Percentiles rank a stretch among this genome's conserved stretches.
These are phyloP conservation scores for Salix udensis DNA, from an alignment of 345 rosid genomes.

Conservation along the genomic window DNA sequence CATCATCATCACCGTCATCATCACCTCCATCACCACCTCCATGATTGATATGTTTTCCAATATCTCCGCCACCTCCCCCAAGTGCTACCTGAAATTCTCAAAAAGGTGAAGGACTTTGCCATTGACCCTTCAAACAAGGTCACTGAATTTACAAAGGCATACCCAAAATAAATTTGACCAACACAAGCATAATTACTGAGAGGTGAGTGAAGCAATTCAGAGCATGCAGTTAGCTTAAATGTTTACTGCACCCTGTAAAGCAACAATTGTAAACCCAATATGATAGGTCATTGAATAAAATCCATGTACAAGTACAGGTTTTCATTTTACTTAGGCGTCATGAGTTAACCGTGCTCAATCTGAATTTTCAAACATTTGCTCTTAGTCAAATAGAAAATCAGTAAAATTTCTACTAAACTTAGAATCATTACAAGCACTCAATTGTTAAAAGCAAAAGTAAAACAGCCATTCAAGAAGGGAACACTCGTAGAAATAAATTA, in stretches of 20 bases:
- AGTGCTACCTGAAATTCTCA: slow-evolving; percentile 58
- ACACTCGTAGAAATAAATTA: background rate
- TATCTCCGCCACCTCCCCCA: slow-evolving; percentile 93
- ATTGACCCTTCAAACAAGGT: background rate
- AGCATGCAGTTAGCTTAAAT: background rate
- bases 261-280: background rate
- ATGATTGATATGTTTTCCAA: slow-evolving; percentile 72
- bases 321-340: background rate
- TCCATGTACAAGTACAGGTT: background rate
- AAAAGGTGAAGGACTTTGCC: slow-evolving; percentile 18
- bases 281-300: background rate
- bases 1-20: slow-evolving; percentile 91
- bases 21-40: slow-evolving; percentile 99
- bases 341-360: background rate
- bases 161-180: background rate
- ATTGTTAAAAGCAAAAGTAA: background rate
- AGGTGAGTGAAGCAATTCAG: background rate
- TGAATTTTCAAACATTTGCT: background rate
- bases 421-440: background rate
- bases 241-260: background rate
- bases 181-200: background rate
- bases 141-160: background rate
- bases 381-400: background rate
- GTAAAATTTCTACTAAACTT: background rate
- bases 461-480: background rate